These are phyloP conservation scores for Phytophthora fragariae DNA, from an alignment of 352 stramenopile species.

Conservation along the genomic window DNA sequence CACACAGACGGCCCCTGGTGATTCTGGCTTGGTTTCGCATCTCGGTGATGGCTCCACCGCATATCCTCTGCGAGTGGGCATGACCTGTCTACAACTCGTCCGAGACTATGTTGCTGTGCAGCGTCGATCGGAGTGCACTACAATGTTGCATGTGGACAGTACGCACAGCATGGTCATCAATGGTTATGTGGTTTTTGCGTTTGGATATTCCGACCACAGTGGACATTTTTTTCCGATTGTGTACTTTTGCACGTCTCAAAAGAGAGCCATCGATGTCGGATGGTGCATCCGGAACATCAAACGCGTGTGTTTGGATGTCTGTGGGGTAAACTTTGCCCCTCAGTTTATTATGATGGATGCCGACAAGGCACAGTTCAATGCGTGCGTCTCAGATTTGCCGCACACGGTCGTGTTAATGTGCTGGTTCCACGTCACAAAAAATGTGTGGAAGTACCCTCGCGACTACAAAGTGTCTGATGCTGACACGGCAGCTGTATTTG, in stretches of 20 bases:
- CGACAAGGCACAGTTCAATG: slow-evolving; percentile 12
- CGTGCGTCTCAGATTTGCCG: not conserved
- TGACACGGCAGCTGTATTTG: slow-evolving; percentile 9
- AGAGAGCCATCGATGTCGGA: slow-evolving; percentile 2
- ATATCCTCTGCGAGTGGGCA: slow-evolving; percentile 3
- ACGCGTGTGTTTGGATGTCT: not conserved
- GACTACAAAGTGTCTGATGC: not conserved
- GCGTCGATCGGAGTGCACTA: not conserved
- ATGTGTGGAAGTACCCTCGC: slow-evolving; percentile 6
- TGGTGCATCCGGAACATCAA: not conserved
- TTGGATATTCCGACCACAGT: slow-evolving; percentile 6
- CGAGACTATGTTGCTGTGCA: not conserved
- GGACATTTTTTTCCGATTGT: slow-evolving; percentile 7
- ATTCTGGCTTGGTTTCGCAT: not conserved
- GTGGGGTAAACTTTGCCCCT: not conserved
- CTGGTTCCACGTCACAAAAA: slow-evolving; percentile 14
- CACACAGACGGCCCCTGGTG: too few relatives aligned
- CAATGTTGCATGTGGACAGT: slow-evolving; percentile 12
- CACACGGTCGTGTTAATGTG: slow-evolving; percentile 6
- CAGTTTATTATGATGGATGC: slow-evolving; percentile 1
- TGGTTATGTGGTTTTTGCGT: slow-evolving; percentile 2
- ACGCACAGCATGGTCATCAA: slow-evolving; percentile 13
- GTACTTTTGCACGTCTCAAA: slow-evolving; percentile 6
- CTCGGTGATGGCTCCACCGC: slow-evolving; percentile 2
- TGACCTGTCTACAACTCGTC: slow-evolving; percentile 1